Evolutionary conservation across 164 flowering plant species (phyloP).

Genomic region (Berberis vulgaris): DNA sequence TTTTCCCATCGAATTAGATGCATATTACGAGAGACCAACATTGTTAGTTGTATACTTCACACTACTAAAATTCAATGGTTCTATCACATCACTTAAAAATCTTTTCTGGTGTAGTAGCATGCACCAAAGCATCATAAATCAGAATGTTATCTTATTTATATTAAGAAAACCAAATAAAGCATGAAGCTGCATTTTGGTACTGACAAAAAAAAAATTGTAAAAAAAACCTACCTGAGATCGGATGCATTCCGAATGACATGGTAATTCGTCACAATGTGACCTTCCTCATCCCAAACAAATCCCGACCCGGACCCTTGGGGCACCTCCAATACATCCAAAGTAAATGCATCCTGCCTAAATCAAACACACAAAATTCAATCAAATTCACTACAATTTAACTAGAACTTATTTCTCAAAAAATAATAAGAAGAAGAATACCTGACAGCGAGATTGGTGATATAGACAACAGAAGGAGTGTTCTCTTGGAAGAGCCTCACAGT

Average conservation of each 20-base stretch:
- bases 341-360: constrained; percentile 90
- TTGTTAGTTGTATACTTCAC: too few relatives aligned
- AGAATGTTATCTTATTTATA: background rate
- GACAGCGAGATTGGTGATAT: constrained; percentile 89
- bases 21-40: too few relatives aligned
- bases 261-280: constrained; percentile 89
- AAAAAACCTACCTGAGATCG: constrained; percentile 75
- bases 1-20: too few relatives aligned
- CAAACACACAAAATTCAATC: background rate
- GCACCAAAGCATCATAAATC: background rate
- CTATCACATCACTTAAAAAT: too few relatives aligned
- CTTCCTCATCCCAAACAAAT: constrained; percentile 85
- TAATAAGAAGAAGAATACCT: constrained; percentile 23
- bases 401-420: background rate
- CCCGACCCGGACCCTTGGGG: constrained; percentile 99
- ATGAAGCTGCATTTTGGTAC: too few relatives aligned
- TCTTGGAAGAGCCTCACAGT: constrained; percentile 88
- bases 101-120: too few relatives aligned
- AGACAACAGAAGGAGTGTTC: constrained; percentile 96
- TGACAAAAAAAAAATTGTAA: background rate
- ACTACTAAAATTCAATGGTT: too few relatives aligned
- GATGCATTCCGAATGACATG: constrained; percentile 98
- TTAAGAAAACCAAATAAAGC: too few relatives aligned
- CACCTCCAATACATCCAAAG: constrained; percentile 91
- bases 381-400: background rate